A percentile compares a stretch with the other conserved stretches of the same genome.
Evolutionary conservation across 306 rosid species (phyloP).

Genomic region (Trichosanthes cucumerina): DNA sequence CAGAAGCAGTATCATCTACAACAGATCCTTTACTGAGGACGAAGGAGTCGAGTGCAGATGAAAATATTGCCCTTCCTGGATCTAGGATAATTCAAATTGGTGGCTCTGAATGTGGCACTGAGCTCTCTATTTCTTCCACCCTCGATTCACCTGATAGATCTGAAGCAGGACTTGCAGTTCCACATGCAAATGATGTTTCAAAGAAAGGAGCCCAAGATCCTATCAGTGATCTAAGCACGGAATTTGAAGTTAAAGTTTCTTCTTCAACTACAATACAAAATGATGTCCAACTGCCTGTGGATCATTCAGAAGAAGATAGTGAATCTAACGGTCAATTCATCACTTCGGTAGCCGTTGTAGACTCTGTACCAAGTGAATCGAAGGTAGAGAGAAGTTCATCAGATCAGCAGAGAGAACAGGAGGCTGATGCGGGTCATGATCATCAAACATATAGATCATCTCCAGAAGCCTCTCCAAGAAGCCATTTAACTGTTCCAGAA

Average conservation of each 20-base stretch:
- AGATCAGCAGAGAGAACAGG: conserved; percentile 27
- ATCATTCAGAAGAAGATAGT: conserved; percentile 32
- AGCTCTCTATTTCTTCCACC: conserved; percentile 74
- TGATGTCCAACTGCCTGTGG: conserved; percentile 13
- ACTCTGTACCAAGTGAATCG: conserved; percentile 23
- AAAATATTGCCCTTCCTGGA: conserved; percentile 33
- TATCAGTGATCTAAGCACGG: conserved; percentile 13
- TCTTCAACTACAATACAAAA: conserved; percentile 11
- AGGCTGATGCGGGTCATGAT: conserved; percentile 18
- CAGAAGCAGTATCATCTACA: conserved; percentile 23
- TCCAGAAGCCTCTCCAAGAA: conserved; percentile 72
- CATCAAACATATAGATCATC: conserved; percentile 33
- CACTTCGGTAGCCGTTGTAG: conserved; percentile 19
- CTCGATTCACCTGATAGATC: conserved; percentile 79
- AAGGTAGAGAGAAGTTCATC: conserved; percentile 29
- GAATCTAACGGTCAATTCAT: conserved; percentile 17
- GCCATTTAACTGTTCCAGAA: conserved; percentile 58
- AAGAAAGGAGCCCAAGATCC: conserved; percentile 32
- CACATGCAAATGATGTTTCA: conserved; percentile 34
- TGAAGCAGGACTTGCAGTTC: conserved; percentile 39
- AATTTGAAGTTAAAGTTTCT: conserved; percentile 10
- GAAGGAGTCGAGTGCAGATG: conserved; percentile 30
- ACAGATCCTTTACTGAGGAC: conserved; percentile 28
- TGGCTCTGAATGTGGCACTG: conserved; percentile 78
- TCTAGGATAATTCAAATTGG: conserved; percentile 32